Evolutionary conservation across 2,329 filamentous ascomycete genomes (phyloP).

Genomic region (Pseudocercospora macadamiae): DNA sequence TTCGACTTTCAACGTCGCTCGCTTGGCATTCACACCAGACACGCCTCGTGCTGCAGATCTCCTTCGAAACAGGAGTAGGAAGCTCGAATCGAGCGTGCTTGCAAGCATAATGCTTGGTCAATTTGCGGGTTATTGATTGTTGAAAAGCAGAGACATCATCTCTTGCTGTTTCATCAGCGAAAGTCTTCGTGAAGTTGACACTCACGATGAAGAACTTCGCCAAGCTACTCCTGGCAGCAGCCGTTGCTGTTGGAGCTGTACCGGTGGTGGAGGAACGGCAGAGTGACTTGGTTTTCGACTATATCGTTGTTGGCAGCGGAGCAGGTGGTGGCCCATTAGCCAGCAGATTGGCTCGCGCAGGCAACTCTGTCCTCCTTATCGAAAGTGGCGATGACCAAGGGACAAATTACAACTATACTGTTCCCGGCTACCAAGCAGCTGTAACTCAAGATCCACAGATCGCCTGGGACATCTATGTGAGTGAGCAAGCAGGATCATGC

Average conservation of each 20-base stretch:
- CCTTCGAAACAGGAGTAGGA: neutral
- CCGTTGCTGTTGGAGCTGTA: slow-evolving; percentile 9
- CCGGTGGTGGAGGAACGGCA: slow-evolving; percentile 14
- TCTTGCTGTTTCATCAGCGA: neutral
- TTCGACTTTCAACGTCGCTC: neutral
- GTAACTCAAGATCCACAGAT: slow-evolving; percentile 18
- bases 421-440: slow-evolving; percentile 52
- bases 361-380: slow-evolving; percentile 62
- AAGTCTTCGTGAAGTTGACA: neutral
- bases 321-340: slow-evolving; percentile 63
- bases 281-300: slow-evolving; percentile 45
- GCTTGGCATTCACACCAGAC: neutral
- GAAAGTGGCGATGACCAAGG: slow-evolving; percentile 63
- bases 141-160: neutral
- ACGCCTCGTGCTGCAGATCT: neutral
- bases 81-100: neutral
- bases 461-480: slow-evolving; percentile 19
- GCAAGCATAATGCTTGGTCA: neutral
- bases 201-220: slow-evolving; percentile 10
- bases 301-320: slow-evolving; percentile 63
- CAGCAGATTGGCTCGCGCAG: slow-evolving; percentile 59
- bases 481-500: too few relatives aligned
- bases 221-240: slow-evolving; percentile 7
- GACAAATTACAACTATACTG: slow-evolving; percentile 53
- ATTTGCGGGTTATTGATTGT: neutral